Percentiles rank a stretch among this genome's conserved stretches.
Conservation (phyloP, 1,284 basidiomycete species). For the Irpex rosettiformis region DNA sequence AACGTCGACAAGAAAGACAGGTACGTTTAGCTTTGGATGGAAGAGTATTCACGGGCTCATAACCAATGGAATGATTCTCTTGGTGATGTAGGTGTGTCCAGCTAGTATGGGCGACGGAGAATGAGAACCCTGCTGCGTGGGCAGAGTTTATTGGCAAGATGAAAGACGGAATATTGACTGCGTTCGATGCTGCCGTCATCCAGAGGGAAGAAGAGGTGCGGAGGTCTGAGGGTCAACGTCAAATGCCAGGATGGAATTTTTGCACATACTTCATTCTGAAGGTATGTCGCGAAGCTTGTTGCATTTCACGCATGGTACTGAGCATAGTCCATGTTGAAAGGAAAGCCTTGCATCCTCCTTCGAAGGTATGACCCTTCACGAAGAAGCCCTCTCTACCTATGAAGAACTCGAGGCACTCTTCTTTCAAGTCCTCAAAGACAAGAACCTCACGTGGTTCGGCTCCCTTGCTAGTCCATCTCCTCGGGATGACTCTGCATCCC, state of each 20-base stretch:
- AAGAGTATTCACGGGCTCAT: constrained; percentile 7
- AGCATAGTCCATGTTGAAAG: too few species aligned
- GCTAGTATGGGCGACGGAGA: constrained; percentile 64
- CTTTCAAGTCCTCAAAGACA: constrained; percentile 74
- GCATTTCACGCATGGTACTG: background rate
- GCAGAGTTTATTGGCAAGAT: constrained; percentile 86
- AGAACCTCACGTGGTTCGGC: constrained; percentile 88
- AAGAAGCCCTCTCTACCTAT: constrained; percentile 89
- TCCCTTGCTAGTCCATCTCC: constrained; percentile 69
- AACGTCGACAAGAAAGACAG: constrained; percentile 87
- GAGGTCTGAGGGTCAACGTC: constrained; percentile 80
- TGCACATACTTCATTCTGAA: constrained; percentile 95
- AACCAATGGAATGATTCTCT: too few species aligned
- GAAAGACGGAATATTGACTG: constrained; percentile 82
- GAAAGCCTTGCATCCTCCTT: constrained; percentile 93
- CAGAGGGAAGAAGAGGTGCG: constrained; percentile 87
- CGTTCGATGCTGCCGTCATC: constrained; percentile 78
- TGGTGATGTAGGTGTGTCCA: constrained; percentile 90
- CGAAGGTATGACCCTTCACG: constrained; percentile 84
- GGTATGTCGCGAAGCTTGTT: constrained; percentile 38
- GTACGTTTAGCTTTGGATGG: constrained; percentile 37
- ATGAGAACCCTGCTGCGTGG: constrained; percentile 82
- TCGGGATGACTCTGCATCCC: constrained; percentile 78
- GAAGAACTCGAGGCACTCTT: constrained; percentile 90
- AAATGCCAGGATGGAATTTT: constrained; percentile 95